Conservation (phyloP, 192 early-diverging fungal genomes). For the Entomortierella parvispora region DNA sequence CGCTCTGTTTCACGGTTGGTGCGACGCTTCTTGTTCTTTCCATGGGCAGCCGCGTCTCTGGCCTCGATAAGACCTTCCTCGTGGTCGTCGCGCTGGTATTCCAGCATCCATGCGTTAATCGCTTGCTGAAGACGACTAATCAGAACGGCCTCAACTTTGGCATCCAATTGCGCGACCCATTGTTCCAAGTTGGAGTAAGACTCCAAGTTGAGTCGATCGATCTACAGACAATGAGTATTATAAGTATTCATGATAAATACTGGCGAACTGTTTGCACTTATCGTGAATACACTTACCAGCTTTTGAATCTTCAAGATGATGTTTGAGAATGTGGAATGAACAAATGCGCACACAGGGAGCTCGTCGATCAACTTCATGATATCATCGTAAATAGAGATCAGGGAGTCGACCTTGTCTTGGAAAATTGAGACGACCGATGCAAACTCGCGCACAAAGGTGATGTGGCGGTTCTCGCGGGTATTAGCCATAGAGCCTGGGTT, state of each 20-base stretch:
- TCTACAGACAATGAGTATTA: slow-evolving; percentile 35
- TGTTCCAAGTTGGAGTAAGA: slow-evolving; percentile 92
- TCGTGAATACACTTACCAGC: slow-evolving; percentile 55
- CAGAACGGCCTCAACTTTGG: slow-evolving; percentile 81
- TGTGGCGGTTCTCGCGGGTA: slow-evolving; percentile 85
- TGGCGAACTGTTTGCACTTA: not conserved
- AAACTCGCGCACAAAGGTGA: slow-evolving; percentile 96
- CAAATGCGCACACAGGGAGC: slow-evolving; percentile 82
- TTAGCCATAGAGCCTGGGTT: slow-evolving; percentile 58
- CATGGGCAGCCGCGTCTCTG: slow-evolving; percentile 55
- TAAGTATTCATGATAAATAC: not conserved
- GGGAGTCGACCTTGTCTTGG: slow-evolving; percentile 92
- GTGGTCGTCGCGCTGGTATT: slow-evolving; percentile 66
- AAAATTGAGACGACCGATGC: slow-evolving; percentile 88
- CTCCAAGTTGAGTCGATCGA: slow-evolving; percentile 95
- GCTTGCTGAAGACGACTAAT: slow-evolving; percentile 78
- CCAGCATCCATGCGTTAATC: slow-evolving; percentile 76
- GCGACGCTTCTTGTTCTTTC: slow-evolving; percentile 55
- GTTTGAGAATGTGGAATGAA: slow-evolving; percentile 71
- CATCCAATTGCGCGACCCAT: slow-evolving; percentile 89
- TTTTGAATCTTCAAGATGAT: slow-evolving; percentile 88
- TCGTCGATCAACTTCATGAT: slow-evolving; percentile 86
- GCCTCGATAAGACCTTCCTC: slow-evolving; percentile 56
- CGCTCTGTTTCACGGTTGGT: slow-evolving; percentile 44
- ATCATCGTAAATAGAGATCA: slow-evolving; percentile 85